Evolutionary conservation across 257 asterid genomes (phyloP).

Genomic region (Jaltomata sinuosa): DNA sequence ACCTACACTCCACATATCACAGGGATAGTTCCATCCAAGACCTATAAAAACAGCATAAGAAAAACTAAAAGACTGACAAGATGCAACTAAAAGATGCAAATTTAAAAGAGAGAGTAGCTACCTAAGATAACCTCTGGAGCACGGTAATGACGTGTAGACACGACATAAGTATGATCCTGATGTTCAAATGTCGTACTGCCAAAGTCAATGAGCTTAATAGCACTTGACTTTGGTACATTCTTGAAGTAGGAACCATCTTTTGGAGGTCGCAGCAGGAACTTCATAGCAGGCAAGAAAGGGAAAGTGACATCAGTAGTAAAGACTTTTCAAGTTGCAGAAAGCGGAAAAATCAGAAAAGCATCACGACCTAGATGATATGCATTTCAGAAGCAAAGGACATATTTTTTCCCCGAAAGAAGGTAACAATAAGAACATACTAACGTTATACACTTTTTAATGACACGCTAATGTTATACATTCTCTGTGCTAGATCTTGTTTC

Average conservation of each 20-base stretch:
- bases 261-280: conserved; percentile 47
- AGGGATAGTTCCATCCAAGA: conserved; percentile 87
- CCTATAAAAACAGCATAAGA: conserved; percentile 34
- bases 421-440: background rate
- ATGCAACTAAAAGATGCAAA: background rate
- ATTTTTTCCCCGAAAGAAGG: background rate
- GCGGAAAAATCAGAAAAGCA: background rate
- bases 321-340: background rate
- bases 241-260: conserved; percentile 61
- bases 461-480: background rate
- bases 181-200: conserved; percentile 80
- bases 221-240: conserved; percentile 83
- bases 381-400: background rate
- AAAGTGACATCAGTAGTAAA: background rate
- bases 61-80: background rate
- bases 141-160: conserved; percentile 88
- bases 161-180: conserved; percentile 76
- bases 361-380: background rate
- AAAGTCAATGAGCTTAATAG: conserved; percentile 92
- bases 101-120: conserved; percentile 12
- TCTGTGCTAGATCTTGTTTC: background rate
- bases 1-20: conserved; percentile 95
- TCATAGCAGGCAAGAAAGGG: conserved; percentile 15
- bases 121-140: conserved; percentile 98
- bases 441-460: background rate